Percentiles rank a stretch among this genome's conserved stretches.
These are phyloP conservation scores for Zalaria obscura DNA, from an alignment of 2,329 filamentous ascomycete species.

Conservation along the genomic window DNA sequence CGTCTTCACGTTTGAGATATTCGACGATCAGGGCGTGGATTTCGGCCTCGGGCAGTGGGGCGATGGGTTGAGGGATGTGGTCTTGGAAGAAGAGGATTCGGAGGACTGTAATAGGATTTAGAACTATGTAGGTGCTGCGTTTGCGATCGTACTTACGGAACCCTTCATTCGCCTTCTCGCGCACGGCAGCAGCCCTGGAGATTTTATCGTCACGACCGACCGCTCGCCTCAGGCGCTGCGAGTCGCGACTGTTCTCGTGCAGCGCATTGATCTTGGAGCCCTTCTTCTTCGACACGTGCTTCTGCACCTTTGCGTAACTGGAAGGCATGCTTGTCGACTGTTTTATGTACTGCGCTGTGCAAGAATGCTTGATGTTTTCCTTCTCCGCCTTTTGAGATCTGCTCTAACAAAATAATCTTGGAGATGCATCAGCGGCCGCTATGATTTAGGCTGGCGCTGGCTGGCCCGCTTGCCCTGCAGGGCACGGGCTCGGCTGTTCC, in stretches of 20 bases:
- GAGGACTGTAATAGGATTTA: slow-evolving; percentile 37
- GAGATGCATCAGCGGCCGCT: no score
- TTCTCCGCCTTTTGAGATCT: no score
- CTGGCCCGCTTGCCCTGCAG: no score
- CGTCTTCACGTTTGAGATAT: slow-evolving; percentile 49
- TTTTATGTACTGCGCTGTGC: not conserved
- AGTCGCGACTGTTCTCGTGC: slow-evolving; percentile 81
- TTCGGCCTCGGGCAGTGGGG: slow-evolving; percentile 38
- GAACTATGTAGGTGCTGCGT: no score
- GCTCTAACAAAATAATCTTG: no score
- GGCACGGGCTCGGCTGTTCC: no score
- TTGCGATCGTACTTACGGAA: slow-evolving; percentile 40
- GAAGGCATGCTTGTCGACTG: slow-evolving; percentile 47
- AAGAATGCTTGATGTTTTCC: no score
- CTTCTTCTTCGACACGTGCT: slow-evolving; percentile 81
- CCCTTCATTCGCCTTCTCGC: slow-evolving; percentile 60
- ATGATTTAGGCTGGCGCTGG: no score
- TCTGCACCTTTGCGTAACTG: slow-evolving; percentile 69
- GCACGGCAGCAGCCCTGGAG: slow-evolving; percentile 52
- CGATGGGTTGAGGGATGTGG: slow-evolving; percentile 15
- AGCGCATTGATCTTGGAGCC: slow-evolving; percentile 58
- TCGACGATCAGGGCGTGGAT: slow-evolving; percentile 38
- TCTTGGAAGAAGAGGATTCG: slow-evolving; percentile 57
- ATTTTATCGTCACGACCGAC: slow-evolving; percentile 71
- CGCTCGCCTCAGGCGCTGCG: slow-evolving; percentile 65